Percentiles rank a stretch among this genome's conserved stretches.
phyloP scores from a whole-genome alignment of 2,329 filamentous ascomycete genomes.

The Botrytis fragariae region DNA sequence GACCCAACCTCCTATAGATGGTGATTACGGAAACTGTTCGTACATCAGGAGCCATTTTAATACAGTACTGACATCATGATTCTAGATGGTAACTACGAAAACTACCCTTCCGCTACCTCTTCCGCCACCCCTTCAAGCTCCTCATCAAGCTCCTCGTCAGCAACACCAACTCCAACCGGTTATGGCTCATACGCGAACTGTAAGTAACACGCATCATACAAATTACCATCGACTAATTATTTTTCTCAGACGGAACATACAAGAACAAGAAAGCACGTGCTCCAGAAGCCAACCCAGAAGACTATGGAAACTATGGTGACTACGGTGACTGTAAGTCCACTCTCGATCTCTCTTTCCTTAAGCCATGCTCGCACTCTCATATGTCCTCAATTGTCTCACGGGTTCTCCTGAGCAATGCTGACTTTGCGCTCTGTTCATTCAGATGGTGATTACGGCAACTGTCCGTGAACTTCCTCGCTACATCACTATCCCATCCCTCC shows the following conservation, averaged over 20 bases:
- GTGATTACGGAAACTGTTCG: slow-evolving; percentile 12
- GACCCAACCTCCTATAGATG: slow-evolving; percentile 12
- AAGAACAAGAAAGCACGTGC: slow-evolving; percentile 20
- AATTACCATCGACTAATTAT: not conserved
- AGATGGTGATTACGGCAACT: slow-evolving; percentile 15
- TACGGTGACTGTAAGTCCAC: slow-evolving; percentile 5
- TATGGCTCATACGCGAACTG: slow-evolving; percentile 23
- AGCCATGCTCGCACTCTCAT: not conserved
- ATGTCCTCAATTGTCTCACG: slow-evolving; percentile 1
- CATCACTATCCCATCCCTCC: not conserved
- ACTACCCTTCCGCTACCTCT: slow-evolving; percentile 4
- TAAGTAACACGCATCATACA: not conserved
- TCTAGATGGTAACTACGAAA: slow-evolving; percentile 14
- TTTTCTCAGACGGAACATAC: slow-evolving; percentile 11
- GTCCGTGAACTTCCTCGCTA: not conserved
- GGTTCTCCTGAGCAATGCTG: slow-evolving; percentile 5
- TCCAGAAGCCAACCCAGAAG: slow-evolving; percentile 11
- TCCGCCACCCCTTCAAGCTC: no score
- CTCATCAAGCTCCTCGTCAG: not conserved
- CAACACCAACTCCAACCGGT: slow-evolving; percentile 1
- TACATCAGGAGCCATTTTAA: not conserved
- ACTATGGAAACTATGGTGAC: slow-evolving; percentile 2
- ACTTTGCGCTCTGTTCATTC: not conserved
- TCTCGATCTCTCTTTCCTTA: not conserved
- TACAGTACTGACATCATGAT: slow-evolving; percentile 1